A percentile compares a stretch with the other conserved stretches of the same genome.
Evolutionary conservation across 2,329 filamentous ascomycete species (phyloP).

Genomic region (Diaporthe citriasiana): DNA sequence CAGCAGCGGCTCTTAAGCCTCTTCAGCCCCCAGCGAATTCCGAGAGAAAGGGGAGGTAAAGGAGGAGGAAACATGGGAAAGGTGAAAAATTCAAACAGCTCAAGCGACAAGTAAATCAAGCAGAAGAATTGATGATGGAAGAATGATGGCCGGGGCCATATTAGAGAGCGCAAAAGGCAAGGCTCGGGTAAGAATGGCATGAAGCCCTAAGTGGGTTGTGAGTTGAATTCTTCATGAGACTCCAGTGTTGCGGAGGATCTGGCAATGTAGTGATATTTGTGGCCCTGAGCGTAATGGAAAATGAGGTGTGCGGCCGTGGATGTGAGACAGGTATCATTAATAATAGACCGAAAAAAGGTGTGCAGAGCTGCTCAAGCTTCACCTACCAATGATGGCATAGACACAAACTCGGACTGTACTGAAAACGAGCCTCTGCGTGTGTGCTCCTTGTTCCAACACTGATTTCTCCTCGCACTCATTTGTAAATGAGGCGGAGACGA

Average conservation of each 20-base stretch:
- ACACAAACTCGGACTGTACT: neutral
- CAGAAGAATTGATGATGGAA: neutral
- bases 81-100: too few relatives aligned
- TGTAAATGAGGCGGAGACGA: too few relatives aligned
- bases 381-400: neutral
- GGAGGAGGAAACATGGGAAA: too few relatives aligned
- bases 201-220: neutral
- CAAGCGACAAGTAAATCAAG: neutral
- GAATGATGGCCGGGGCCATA: neutral
- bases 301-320: neutral
- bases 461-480: too few relatives aligned
- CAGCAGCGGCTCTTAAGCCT: too few relatives aligned
- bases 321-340: neutral
- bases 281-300: neutral
- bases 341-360: neutral
- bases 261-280: neutral
- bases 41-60: too few relatives aligned
- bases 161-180: neutral
- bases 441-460: neutral
- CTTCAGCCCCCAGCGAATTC: too few relatives aligned
- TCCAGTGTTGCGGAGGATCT: neutral
- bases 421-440: neutral
- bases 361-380: neutral
- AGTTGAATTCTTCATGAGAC: neutral
- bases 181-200: neutral